These are phyloP conservation scores for Elaeis oleifera DNA, from an alignment of 202 grass and related monocot genomes.

Conservation along the genomic window DNA sequence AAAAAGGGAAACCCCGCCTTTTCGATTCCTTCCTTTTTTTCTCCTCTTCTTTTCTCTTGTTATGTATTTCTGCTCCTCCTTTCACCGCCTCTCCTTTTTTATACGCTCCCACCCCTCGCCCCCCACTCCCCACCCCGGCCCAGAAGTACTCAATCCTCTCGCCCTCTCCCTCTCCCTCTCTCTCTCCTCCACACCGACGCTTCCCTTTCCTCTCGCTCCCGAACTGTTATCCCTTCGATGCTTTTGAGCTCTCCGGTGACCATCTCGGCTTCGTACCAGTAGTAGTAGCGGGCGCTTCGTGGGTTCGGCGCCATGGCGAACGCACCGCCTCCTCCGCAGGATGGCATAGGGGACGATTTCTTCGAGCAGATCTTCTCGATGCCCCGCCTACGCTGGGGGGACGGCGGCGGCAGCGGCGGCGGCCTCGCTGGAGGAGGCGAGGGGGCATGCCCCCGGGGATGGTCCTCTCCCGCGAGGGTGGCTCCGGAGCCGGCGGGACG, in stretches of 20 bases:
- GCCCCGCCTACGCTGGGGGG: slow-evolving; percentile 26
- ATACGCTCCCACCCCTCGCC: no score
- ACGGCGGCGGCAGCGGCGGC: slow-evolving; percentile 8
- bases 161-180: slow-evolving; percentile 15
- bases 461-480: not conserved
- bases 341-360: slow-evolving; percentile 59
- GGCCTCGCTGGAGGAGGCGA: slow-evolving; percentile 14
- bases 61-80: no score
- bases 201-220: not conserved
- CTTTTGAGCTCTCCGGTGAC: slow-evolving; percentile 1
- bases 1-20: no score
- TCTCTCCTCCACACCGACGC: not conserved
- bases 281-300: no score
- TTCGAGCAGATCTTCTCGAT: slow-evolving; percentile 80
- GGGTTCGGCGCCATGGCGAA: slow-evolving; percentile 13
- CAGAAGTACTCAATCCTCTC: not conserved
- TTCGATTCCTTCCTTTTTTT: no score
- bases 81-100: no score
- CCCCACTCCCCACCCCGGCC: no score
- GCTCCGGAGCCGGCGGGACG: not conserved
- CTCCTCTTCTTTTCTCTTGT: no score
- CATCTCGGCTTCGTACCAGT: slow-evolving; percentile 9
- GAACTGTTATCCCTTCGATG: not conserved
- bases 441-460: slow-evolving; percentile 9
- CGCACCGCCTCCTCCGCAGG: slow-evolving; percentile 39